These are phyloP conservation scores for Phialemonium atrogriseum DNA, from an alignment of 2,329 filamentous ascomycete species.

Conservation along the genomic window DNA sequence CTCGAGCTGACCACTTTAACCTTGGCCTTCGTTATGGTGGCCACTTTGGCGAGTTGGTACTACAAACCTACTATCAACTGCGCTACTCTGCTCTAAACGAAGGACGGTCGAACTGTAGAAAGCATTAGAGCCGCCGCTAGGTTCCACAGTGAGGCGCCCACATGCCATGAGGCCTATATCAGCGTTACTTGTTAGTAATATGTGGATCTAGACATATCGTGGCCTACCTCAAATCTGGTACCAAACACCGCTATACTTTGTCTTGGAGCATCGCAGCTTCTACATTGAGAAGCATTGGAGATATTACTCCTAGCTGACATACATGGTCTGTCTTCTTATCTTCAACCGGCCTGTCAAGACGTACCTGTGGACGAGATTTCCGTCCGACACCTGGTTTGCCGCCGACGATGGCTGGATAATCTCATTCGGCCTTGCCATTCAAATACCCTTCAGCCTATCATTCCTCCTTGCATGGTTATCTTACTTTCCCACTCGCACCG, in stretches of 20 bases:
- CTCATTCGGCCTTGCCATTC: slow-evolving; percentile 6
- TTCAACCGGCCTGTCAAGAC: slow-evolving; percentile 11
- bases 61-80: slow-evolving; percentile 11
- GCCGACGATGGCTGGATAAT: slow-evolving; percentile 7
- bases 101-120: slow-evolving; percentile 6
- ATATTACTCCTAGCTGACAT: slow-evolving; percentile 11
- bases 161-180: no score
- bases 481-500: slow-evolving; percentile 13
- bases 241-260: slow-evolving; percentile 25
- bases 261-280: slow-evolving; percentile 12
- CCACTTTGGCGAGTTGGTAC: slow-evolving; percentile 12
- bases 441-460: slow-evolving; percentile 8
- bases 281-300: slow-evolving; percentile 14
- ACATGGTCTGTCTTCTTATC: slow-evolving; percentile 9
- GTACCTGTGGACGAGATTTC: slow-evolving; percentile 15
- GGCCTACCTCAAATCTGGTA: slow-evolving; percentile 14
- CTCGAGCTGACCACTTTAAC: slow-evolving; percentile 18
- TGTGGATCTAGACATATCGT: slow-evolving; percentile 15
- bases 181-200: slow-evolving; percentile 3
- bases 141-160: no score
- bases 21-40: slow-evolving; percentile 16
- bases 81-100: slow-evolving; percentile 7
- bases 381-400: slow-evolving; percentile 12
- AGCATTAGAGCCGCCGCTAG: slow-evolving; percentile 7
- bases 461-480: slow-evolving; percentile 20